Evolutionary conservation across 495 filamentous ascomycete genomes (phyloP).

Genomic region (Sporormia fimetaria): DNA sequence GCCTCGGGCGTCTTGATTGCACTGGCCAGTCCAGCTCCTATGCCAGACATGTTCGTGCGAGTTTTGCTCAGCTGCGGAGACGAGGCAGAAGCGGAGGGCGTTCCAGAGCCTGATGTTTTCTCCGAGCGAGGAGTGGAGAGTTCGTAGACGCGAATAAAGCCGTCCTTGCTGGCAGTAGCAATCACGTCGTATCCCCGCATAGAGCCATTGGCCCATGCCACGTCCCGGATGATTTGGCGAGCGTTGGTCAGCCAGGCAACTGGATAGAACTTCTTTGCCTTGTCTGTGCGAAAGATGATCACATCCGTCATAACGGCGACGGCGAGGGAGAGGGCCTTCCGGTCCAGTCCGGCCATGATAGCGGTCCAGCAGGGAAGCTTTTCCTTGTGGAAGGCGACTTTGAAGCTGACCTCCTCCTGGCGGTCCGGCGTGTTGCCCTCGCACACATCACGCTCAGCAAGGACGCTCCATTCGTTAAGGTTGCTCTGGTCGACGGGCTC

Average conservation of each 20-base stretch:
- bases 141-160: slow-evolving; percentile 73
- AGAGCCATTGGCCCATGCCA: slow-evolving; percentile 85
- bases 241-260: slow-evolving; percentile 64
- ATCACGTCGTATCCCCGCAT: slow-evolving; percentile 78
- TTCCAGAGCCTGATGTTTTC: slow-evolving; percentile 9
- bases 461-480: slow-evolving; percentile 57
- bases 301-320: slow-evolving; percentile 75
- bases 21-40: slow-evolving; percentile 50
- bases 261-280: slow-evolving; percentile 57
- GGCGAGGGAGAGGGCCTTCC: slow-evolving; percentile 61
- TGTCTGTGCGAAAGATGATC: slow-evolving; percentile 64
- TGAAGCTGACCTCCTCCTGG: slow-evolving; percentile 70
- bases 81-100: slow-evolving; percentile 8
- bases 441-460: slow-evolving; percentile 61
- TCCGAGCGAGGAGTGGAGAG: slow-evolving; percentile 44
- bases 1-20: slow-evolving; percentile 21
- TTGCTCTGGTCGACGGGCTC: slow-evolving; percentile 83
- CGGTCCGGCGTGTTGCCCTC: slow-evolving; percentile 46
- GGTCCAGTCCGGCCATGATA: slow-evolving; percentile 60
- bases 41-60: slow-evolving; percentile 25
- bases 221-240: slow-evolving; percentile 68
- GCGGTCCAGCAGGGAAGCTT: slow-evolving; percentile 65
- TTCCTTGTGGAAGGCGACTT: slow-evolving; percentile 75
- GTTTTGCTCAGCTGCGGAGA: slow-evolving; percentile 8
- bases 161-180: slow-evolving; percentile 87